Base-by-base conservation (phyloP, 2,329 filamentous ascomycete species). In the Hypoxylon sp. region DNA sequence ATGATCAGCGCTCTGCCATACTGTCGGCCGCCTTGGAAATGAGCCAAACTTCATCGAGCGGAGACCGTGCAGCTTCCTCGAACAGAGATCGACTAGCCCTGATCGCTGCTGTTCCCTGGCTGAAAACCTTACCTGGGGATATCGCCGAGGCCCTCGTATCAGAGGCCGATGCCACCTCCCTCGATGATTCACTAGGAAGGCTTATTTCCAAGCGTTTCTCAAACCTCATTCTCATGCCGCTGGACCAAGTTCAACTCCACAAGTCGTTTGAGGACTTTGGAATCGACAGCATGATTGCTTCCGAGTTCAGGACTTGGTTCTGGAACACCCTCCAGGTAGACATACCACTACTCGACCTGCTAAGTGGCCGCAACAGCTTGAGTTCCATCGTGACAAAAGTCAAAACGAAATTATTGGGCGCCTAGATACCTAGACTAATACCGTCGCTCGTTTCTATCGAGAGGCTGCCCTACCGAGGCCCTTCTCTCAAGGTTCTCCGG, bases 201-300 rank as follows among this genome's bases (percentile, higher is more conserved):
- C 18, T 64, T 1, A 20, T 52, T 2, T 33, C 37, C 13, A 63
- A 53, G 20, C 51, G 48, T 1, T 66, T 66, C 21, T 59, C 59
- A 1, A 59, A 40, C 38, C 18, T 67, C 3, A 56, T 64, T 7
- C 21, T 69, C 0, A 51, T 58, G 4, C 47, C 59, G 0, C 0
- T 38, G 1, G 60, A 64, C 3, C 47, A 66, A 15, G 54, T 69
- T 6, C 63, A 67, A 11, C 27, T 55, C 0, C 2, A 17, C 1
- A 61, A 48, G 7, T 18, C 65, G 0, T 58, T 74, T 7, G 58
- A 59, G 3, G 26, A 48, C 1, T 70, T 71, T 24, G 73, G 73
- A 1, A 33, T 75, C 1, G 73, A 75, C 48, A 73, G 70, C 46
- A 75, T 76, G 73, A 65, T 75, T n/a, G 73, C 67, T 0, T 59